phyloP scores from a whole-genome alignment of 305 asterid genomes.

The Fraxinus angustifolia region DNA sequence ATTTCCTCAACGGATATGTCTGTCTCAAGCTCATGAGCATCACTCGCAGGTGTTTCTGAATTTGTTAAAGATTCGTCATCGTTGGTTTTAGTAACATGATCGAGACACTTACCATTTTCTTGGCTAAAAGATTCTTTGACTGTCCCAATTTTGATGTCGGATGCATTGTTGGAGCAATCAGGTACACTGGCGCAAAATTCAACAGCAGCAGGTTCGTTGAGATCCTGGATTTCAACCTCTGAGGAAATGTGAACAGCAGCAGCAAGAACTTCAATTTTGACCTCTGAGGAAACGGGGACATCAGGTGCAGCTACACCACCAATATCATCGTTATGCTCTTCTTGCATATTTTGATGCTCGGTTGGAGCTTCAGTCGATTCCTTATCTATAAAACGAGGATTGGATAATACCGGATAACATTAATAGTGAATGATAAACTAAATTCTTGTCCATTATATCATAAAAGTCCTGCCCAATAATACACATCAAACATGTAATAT shows the following conservation, averaged over 20 bases:
- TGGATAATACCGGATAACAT: neutral
- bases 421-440: neutral
- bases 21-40: conserved; percentile 21
- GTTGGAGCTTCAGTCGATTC: conserved; percentile 12
- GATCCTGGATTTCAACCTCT: conserved; percentile 15
- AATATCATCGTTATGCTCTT: conserved; percentile 18
- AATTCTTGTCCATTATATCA: neutral
- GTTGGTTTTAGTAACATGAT: neutral
- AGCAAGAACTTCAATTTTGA: conserved; percentile 15
- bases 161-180: conserved; percentile 15
- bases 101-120: conserved; percentile 10
- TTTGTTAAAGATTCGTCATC: neutral
- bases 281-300: conserved; percentile 6
- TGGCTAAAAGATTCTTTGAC: neutral
- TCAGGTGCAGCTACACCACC: conserved; percentile 15
- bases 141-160: conserved; percentile 7
- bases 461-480: neutral
- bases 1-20: conserved; percentile 22
- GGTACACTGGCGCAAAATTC: conserved; percentile 24
- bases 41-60: conserved; percentile 4
- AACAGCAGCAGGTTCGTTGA: conserved; percentile 18
- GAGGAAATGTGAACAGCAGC: conserved; percentile 12
- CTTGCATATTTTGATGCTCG: conserved; percentile 11
- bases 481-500: neutral
- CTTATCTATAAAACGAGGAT: conserved; percentile 6